Evolutionary conservation across 2,329 filamentous ascomycete genomes (phyloP).

Genomic region (Pseudogymnoascus pannorum): DNA sequence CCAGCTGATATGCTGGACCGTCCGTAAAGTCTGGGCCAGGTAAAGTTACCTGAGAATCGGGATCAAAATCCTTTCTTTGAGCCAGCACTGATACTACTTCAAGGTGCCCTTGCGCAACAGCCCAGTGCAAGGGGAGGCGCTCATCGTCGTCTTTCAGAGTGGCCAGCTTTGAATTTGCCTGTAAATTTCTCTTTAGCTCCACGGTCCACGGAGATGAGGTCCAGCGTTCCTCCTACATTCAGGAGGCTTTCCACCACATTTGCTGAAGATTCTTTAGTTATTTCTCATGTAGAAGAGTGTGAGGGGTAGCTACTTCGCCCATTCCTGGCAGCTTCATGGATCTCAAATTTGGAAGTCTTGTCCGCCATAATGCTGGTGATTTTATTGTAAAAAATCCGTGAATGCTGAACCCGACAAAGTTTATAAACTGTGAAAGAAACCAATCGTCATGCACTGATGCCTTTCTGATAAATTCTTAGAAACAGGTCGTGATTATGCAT

Average conservation of each 20-base stretch:
- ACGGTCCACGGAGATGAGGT: background rate
- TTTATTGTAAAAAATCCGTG: conserved; percentile 4
- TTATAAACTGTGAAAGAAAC: background rate
- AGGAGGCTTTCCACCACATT: conserved; percentile 67
- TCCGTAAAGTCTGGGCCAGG: background rate
- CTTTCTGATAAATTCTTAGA: conserved; percentile 7
- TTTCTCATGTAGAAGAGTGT: background rate
- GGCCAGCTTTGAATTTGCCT: conserved; percentile 76
- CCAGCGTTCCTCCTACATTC: conserved; percentile 41
- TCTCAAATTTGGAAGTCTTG: conserved; percentile 60
- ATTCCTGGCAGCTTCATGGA: conserved; percentile 81
- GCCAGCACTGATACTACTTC: conserved; percentile 68
- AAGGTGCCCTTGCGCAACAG: conserved; percentile 71
- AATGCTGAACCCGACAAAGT: background rate
- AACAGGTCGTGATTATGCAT: background rate
- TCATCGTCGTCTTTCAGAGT: conserved; percentile 72
- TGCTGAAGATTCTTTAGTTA: conserved; percentile 38
- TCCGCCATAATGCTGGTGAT: conserved; percentile 17
- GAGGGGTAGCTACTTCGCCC: conserved; percentile 58
- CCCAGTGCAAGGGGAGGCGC: conserved; percentile 90
- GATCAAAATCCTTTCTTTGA: conserved; percentile 67
- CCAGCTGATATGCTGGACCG: background rate
- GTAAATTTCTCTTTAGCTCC: conserved; percentile 4
- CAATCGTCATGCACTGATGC: background rate
- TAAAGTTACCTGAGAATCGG: conserved; percentile 63